Conservation (phyloP, 2,329 filamentous ascomycete species). For the Gliomastix tumulicola region DNA sequence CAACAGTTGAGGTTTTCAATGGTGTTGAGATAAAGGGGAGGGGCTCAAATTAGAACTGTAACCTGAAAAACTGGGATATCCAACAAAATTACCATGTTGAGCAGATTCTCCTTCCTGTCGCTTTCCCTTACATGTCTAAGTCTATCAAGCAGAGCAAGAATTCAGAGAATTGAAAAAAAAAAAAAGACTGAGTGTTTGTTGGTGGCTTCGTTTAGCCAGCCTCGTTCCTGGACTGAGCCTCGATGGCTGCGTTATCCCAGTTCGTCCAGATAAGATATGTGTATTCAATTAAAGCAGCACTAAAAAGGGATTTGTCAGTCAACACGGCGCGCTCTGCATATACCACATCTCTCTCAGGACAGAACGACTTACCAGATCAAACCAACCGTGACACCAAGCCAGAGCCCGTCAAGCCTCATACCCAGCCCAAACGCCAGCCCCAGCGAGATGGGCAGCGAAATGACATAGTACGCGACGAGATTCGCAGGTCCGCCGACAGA, state of each 20-base stretch:
- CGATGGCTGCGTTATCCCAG: slow-evolving; percentile 45
- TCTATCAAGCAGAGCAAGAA: no score
- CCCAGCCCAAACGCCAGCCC: slow-evolving; percentile 67
- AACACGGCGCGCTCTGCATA: no score
- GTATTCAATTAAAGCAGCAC: slow-evolving; percentile 47
- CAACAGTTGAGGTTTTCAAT: no score
- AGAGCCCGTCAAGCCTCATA: slow-evolving; percentile 76
- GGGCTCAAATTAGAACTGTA: no score
- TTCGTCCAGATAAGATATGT: slow-evolving; percentile 42
- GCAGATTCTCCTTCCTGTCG: no score
- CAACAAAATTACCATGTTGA: no score
- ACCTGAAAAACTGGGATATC: no score
- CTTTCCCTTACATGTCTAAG: no score
- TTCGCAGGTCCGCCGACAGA: slow-evolving; percentile 87
- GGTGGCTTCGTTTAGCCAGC: slow-evolving; percentile 26
- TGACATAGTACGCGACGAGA: slow-evolving; percentile 75
- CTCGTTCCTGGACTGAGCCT: slow-evolving; percentile 45
- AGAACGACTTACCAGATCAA: slow-evolving; percentile 52
- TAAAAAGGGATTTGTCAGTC: slow-evolving; percentile 15
- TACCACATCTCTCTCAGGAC: no score
- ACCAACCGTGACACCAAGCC: slow-evolving; percentile 71
- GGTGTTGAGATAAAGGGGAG: no score
- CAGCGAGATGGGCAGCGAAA: slow-evolving; percentile 81
- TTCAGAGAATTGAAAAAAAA: not conserved
- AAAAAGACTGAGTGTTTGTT: no score